phyloP scores from a whole-genome alignment of 495 filamentous ascomycete species.

The Hamigera avellanea region DNA sequence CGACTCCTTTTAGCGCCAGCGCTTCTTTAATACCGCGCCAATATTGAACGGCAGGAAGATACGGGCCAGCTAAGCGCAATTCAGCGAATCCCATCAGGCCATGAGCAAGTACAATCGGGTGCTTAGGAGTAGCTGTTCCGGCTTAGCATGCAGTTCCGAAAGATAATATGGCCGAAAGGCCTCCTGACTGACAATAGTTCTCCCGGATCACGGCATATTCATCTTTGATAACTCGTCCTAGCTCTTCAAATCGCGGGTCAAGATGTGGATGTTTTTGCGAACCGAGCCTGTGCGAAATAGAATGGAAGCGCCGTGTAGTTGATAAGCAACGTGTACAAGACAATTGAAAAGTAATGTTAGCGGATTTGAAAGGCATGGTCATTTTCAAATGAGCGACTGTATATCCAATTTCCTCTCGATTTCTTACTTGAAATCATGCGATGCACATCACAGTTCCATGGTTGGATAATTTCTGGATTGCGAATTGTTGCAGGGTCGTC shows the following conservation, averaged over 20 bases:
- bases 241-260: slow-evolving; percentile 48
- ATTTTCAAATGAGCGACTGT: too few relatives aligned
- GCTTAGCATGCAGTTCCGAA: too few relatives aligned
- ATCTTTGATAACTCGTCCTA: slow-evolving; percentile 61
- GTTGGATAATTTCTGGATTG: too few relatives aligned
- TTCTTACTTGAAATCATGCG: too few relatives aligned
- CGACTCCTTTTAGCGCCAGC: slow-evolving; percentile 53
- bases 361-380: not conserved
- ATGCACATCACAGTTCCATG: too few relatives aligned
- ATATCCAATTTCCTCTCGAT: too few relatives aligned
- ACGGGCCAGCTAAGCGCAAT: slow-evolving; percentile 56
- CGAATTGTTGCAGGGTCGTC: too few relatives aligned
- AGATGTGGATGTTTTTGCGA: slow-evolving; percentile 8
- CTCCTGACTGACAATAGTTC: slow-evolving; percentile 49
- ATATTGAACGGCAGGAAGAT: slow-evolving; percentile 71
- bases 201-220: slow-evolving; percentile 64
- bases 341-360: not conserved
- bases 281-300: slow-evolving; percentile 4
- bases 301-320: slow-evolving; percentile 4
- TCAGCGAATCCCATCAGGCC: slow-evolving; percentile 88
- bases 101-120: slow-evolving; percentile 78
- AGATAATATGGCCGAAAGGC: too few relatives aligned
- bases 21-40: slow-evolving; percentile 87
- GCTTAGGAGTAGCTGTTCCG: slow-evolving; percentile 42
- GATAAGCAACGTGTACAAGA: not conserved